A percentile compares a stretch with the other conserved stretches of the same genome.
Evolutionary conservation across 148 eudicot species (phyloP).

Genomic region (Simmondsia chinensis): DNA sequence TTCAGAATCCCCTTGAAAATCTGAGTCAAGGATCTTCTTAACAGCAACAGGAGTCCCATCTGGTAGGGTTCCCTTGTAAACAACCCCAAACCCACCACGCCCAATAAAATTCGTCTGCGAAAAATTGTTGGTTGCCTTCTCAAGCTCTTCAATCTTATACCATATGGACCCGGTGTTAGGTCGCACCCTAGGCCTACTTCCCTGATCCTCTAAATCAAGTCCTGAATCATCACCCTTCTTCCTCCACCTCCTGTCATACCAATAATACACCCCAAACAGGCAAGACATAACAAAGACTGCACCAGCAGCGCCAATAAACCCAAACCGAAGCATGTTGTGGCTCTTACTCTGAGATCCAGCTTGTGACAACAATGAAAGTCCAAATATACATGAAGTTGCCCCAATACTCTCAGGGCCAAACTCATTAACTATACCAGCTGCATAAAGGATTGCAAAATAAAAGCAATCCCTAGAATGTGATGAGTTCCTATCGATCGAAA

Average conservation of each 20-base stretch:
- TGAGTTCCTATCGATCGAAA: constrained; percentile 43
- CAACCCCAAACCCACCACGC: constrained; percentile 68
- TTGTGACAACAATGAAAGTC: constrained; percentile 18
- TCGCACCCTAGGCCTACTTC: constrained; percentile 37
- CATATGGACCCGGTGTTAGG: constrained; percentile 63
- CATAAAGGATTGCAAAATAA: constrained; percentile 56
- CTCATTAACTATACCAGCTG: constrained; percentile 58
- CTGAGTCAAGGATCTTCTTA: constrained; percentile 56
- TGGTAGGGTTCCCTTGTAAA: constrained; percentile 32
- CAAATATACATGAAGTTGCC: constrained; percentile 41
- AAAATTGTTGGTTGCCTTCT: constrained; percentile 50
- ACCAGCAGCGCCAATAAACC: constrained; percentile 34
- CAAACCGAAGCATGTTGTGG: constrained; percentile 26
- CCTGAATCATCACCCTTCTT: constrained; percentile 8
- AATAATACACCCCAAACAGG: constrained; percentile 34
- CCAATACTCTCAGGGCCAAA: constrained; percentile 53
- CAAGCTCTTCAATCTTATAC: constrained; percentile 56
- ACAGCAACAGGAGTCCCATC: constrained; percentile 61
- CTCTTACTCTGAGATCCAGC: constrained; percentile 11
- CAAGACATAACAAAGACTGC: constrained; percentile 26
- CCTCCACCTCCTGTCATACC: constrained; percentile 39
- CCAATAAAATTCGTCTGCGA: constrained; percentile 62
- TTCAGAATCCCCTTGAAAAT: constrained; percentile 46
- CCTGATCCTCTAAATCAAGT: constrained; percentile 28
- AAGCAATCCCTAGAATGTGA: constrained; percentile 52